Evolutionary conservation across 2,329 filamentous ascomycete genomes (phyloP), one percentile per base, ranked within the genome.

Genomic region (Fusarium tanahbumbuense): DNA sequence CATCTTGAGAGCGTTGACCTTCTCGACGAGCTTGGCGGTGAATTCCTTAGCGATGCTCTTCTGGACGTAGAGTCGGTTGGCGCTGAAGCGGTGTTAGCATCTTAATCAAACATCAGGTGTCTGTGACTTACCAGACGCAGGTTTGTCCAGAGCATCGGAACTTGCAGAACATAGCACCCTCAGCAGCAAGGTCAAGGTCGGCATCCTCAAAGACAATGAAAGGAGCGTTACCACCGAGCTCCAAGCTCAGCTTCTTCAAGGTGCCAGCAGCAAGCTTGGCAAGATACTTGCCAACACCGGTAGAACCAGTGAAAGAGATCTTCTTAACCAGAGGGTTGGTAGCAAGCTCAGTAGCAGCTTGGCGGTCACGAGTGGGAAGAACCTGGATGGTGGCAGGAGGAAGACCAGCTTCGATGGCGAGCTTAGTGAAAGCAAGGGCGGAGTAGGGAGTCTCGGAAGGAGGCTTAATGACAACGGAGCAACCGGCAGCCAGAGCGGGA

Each of bases 401-500:
- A 46, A 94, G 91, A 2, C 93, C 93, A 1, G 93, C 93, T 41
- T 91, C 86, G 60, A 87, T 82, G 1, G 89, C 90, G 30, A 94
- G 86, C 75, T 91, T 87, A 5, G 89, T 90, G 20, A 94, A 82
- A 3, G 90, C 90, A 28, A 93, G 88, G 5, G 90, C 87, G 40
- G 91, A 93, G 76, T 92, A 88, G 1, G 92, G 92, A 5, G 92
- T 94, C 79, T 93, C 91, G 5, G 90, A 90, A 11, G 88, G 90
- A 5, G 91, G 89, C 81, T 93, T 93, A 28, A 88, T 85, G 25
- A 94, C 84, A 87, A 94, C 92, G 3, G 91, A 92, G 79, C 91
- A 93, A 41, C 91, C 91, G 27, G 91, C 91, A n/a, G 91, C 91
- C 40, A 93, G 81, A 4, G 87, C 88, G 6, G 88, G 81, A 4